Evolutionary conservation across 148 eudicot species (phyloP).

Genomic region (Rheum nobile): DNA sequence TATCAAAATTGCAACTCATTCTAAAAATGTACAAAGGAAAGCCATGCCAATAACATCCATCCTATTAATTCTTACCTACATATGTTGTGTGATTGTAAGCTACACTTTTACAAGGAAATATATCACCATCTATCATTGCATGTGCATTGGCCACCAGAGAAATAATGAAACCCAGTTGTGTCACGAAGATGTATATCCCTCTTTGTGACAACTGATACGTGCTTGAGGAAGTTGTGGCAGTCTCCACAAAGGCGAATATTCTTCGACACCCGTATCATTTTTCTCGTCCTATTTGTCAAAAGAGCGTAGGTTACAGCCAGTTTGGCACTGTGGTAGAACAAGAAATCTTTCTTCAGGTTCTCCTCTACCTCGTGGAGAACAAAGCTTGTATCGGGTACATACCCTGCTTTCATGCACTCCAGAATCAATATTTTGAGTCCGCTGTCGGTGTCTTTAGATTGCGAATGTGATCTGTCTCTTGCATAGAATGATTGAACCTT

Average conservation of each 20-base stretch:
- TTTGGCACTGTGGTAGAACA: slow-evolving; percentile 85
- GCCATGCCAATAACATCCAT: background rate
- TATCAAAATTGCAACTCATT: slow-evolving; percentile 1
- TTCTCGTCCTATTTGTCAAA: slow-evolving; percentile 35
- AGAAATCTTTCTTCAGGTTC: slow-evolving; percentile 64
- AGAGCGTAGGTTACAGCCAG: slow-evolving; percentile 65
- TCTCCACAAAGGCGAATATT: slow-evolving; percentile 77
- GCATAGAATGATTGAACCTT: slow-evolving; percentile 60
- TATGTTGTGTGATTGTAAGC: slow-evolving; percentile 1
- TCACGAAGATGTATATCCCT: slow-evolving; percentile 68
- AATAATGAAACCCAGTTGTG: slow-evolving; percentile 71
- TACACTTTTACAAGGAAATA: background rate
- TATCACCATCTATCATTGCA: slow-evolving; percentile 56
- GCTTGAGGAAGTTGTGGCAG: slow-evolving; percentile 77
- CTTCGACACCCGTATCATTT: slow-evolving; percentile 56
- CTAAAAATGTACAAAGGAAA: background rate
- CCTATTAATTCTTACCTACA: slow-evolving; percentile 1
- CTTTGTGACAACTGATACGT: slow-evolving; percentile 57
- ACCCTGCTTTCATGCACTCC: slow-evolving; percentile 75
- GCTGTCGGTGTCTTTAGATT: slow-evolving; percentile 55
- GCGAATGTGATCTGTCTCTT: slow-evolving; percentile 58
- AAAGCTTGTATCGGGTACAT: slow-evolving; percentile 83
- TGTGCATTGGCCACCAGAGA: slow-evolving; percentile 61
- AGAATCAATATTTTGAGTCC: slow-evolving; percentile 55
- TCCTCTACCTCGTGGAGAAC: slow-evolving; percentile 98